Base-by-base conservation (phyloP, 129 eudicot genomes). In the Smallanthus sonchifolius region DNA sequence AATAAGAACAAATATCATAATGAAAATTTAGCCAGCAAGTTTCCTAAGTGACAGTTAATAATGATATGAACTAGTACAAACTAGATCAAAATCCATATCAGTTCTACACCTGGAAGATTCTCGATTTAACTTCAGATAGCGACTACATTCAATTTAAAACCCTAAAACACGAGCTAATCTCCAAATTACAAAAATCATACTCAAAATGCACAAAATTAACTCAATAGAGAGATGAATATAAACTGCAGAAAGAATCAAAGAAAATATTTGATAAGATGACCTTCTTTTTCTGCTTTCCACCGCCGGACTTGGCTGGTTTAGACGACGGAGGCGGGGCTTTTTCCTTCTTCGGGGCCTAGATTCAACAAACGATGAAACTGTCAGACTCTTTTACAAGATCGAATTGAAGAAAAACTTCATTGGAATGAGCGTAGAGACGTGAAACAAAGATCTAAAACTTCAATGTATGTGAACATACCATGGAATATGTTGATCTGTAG, bases 261-360 rank as follows among this genome's bases (percentile, higher is more conserved):
- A 32, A 11, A 38, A 2, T 43, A n/a, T 10, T 37, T 40, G 7
- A 66, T 14, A 8, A 44, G 7, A 10, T 14, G 59, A 88, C 97
- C 97, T 91, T 91, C 88, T 91, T 91, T 72, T 91, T 91, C 83
- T 91, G 95, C 81, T 91, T 88, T 43, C 96, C 92, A 42, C 97
- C 97, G 19, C 96, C 96, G 42, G 97, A 91, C 70, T 91, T 91
- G 76, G 97, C 92, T 11, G 95, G 95, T 80, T 91, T 91, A 24
- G 97, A 88, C 3, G 97, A 88, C 69, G 97, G 97, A 24, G 97
- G 96, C 4, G 97, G 88, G 4, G 88, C 92, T 82, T 84, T 84
- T n/a, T 84, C 96, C 85, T 91, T 91, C 95, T 91, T 88, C 30
- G 91, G 96, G 0, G 92, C 96, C 96, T 86, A 62, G 37, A 70